Percentiles rank a stretch among this genome's conserved stretches.
These are phyloP conservation scores for Globisporangium viniferum DNA, from an alignment of 352 stramenopile species.

Conservation along the genomic window DNA sequence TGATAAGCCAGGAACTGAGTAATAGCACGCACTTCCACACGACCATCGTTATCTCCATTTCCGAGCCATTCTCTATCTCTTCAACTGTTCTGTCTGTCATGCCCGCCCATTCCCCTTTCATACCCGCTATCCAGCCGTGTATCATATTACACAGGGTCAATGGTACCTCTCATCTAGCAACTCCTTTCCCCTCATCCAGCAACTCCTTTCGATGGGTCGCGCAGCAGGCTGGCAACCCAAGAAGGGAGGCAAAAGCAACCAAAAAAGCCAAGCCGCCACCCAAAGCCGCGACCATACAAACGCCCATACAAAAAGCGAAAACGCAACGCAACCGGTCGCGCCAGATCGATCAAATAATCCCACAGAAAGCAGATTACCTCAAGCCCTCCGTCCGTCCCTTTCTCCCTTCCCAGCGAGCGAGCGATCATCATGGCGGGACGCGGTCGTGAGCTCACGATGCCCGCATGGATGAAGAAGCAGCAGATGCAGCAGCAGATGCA, in stretches of 20 bases:
- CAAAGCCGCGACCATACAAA: conserved; percentile 15
- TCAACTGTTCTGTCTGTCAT: background rate
- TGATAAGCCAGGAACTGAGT: background rate
- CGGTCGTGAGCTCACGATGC: conserved; percentile 80
- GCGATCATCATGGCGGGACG: conserved; percentile 58
- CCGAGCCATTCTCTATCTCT: background rate
- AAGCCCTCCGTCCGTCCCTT: background rate
- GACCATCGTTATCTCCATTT: background rate
- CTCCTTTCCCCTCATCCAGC: background rate
- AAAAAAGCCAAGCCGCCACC: background rate
- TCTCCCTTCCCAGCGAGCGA: background rate
- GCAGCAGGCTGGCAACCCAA: background rate
- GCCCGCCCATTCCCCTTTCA: background rate
- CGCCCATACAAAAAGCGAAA: conserved; percentile 13
- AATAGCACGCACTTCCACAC: background rate
- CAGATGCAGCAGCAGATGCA: conserved; percentile 24
- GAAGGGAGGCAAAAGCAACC: background rate
- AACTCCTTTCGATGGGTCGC: background rate
- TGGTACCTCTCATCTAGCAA: background rate
- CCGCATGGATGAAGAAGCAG: conserved; percentile 88
- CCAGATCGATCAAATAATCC: background rate
- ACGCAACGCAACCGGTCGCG: background rate
- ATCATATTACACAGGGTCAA: background rate
- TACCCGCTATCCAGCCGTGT: background rate
- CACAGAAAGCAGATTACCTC: background rate